Percentiles rank a stretch among this genome's conserved stretches.
phyloP scores from a whole-genome alignment of 2,329 filamentous ascomycete species.

The Coleophoma cylindrospora region DNA sequence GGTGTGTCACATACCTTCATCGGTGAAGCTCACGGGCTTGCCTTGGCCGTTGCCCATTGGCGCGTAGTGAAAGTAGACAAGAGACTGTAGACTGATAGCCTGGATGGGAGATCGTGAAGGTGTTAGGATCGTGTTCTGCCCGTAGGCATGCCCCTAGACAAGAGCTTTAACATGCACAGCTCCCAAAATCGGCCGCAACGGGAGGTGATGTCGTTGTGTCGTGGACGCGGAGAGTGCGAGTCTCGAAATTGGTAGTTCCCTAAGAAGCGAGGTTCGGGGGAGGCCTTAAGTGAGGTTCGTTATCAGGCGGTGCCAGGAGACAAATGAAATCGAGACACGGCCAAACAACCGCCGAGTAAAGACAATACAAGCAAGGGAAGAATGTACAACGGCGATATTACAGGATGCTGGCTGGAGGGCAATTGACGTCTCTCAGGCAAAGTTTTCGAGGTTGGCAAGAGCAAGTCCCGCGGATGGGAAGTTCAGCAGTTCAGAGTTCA shows the following conservation, averaged over 20 bases:
- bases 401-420: no score
- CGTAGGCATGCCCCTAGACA: constrained; percentile 14
- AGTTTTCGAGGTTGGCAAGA: no score
- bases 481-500: no score
- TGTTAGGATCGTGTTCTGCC: constrained; percentile 8
- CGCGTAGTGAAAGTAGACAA: constrained; percentile 2
- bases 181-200: background rate
- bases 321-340: background rate
- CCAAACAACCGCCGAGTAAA: background rate
- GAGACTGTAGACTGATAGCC: no score
- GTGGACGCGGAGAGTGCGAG: no score
- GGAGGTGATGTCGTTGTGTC: no score
- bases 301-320: background rate
- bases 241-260: background rate
- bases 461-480: no score
- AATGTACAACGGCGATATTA: background rate
- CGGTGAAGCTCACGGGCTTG: constrained; percentile 86
- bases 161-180: constrained; percentile 1
- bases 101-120: background rate
- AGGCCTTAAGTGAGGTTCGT: background rate
- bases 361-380: background rate
- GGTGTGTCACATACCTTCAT: constrained; percentile 67
- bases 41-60: constrained; percentile 92
- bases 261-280: no score
- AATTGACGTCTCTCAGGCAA: no score